Evolutionary conservation across 208 protist species (phyloP).

Genomic region (Endotrypanum monterogeii): DNA sequence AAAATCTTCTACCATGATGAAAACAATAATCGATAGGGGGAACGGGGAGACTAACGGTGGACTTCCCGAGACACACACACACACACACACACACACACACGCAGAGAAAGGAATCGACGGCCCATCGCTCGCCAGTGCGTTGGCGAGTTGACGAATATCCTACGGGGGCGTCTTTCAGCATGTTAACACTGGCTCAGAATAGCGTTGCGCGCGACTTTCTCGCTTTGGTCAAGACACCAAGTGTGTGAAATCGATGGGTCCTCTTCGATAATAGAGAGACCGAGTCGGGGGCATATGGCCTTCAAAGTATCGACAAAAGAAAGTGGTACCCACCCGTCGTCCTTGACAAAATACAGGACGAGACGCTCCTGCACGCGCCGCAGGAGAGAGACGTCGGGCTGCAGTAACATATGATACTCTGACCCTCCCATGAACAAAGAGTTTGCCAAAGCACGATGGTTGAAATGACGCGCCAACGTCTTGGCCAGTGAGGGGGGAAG

Average conservation of each 20-base stretch:
- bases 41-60: background rate
- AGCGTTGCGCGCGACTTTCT: slow-evolving; percentile 45
- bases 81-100: too few species aligned
- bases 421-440: slow-evolving; percentile 54
- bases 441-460: slow-evolving; percentile 39
- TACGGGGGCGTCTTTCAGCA: too few species aligned
- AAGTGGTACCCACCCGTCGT: slow-evolving; percentile 66
- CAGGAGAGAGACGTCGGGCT: slow-evolving; percentile 53
- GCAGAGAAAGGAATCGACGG: background rate
- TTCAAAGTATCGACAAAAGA: slow-evolving; percentile 44
- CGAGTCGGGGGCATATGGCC: slow-evolving; percentile 35
- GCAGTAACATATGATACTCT: slow-evolving; percentile 57
- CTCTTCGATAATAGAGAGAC: slow-evolving; percentile 50
- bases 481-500: slow-evolving; percentile 20
- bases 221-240: slow-evolving; percentile 71
- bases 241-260: slow-evolving; percentile 53
- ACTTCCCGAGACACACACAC: background rate
- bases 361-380: slow-evolving; percentile 45
- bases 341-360: slow-evolving; percentile 70
- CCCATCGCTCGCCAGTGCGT: too few species aligned
- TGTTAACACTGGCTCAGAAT: slow-evolving; percentile 38
- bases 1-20: too few species aligned
- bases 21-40: background rate
- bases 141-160: background rate
- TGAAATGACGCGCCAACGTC: slow-evolving; percentile 32